Conservation (phyloP, 495 filamentous ascomycete genomes). For the Aspergillus avenaceus region DNA sequence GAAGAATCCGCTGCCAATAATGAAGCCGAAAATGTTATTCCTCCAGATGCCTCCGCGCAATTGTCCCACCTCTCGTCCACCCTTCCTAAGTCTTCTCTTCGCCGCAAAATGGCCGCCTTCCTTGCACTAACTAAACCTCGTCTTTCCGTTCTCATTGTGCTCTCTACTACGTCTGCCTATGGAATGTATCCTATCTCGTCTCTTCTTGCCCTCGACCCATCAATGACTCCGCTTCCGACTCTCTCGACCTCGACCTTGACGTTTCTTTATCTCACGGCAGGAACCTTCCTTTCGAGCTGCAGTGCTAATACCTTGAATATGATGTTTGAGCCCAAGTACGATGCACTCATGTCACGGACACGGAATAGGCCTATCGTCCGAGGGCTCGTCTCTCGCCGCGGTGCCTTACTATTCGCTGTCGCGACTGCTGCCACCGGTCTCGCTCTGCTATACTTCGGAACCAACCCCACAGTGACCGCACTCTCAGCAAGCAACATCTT, state of each 20-base stretch:
- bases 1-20: slow-evolving; percentile 23
- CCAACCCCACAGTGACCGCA: slow-evolving; percentile 88
- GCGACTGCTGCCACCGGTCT: slow-evolving; percentile 63
- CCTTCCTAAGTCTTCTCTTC: slow-evolving; percentile 64
- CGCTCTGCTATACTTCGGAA: slow-evolving; percentile 73
- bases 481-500: slow-evolving; percentile 81
- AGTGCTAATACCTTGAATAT: slow-evolving; percentile 95
- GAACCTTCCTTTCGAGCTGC: slow-evolving; percentile 80
- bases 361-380: slow-evolving; percentile 86
- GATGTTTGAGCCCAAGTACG: slow-evolving; percentile 87
- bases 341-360: slow-evolving; percentile 89
- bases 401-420: slow-evolving; percentile 76
- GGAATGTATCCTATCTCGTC: slow-evolving; percentile 80
- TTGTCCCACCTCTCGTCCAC: slow-evolving; percentile 68
- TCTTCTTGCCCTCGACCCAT: slow-evolving; percentile 48
- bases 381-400: slow-evolving; percentile 67
- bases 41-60: slow-evolving; percentile 79
- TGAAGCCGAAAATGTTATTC: slow-evolving; percentile 43
- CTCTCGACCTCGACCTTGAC: slow-evolving; percentile 85
- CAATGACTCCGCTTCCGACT: slow-evolving; percentile 70
- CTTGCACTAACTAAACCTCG: slow-evolving; percentile 93
- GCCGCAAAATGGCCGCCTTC: slow-evolving; percentile 74
- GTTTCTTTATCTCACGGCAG: slow-evolving; percentile 84
- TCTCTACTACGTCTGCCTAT: slow-evolving; percentile 89
- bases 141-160: slow-evolving; percentile 83